phyloP scores from a whole-genome alignment of 2,329 filamentous ascomycete genomes.

The Pseudopithomyces maydicus region DNA sequence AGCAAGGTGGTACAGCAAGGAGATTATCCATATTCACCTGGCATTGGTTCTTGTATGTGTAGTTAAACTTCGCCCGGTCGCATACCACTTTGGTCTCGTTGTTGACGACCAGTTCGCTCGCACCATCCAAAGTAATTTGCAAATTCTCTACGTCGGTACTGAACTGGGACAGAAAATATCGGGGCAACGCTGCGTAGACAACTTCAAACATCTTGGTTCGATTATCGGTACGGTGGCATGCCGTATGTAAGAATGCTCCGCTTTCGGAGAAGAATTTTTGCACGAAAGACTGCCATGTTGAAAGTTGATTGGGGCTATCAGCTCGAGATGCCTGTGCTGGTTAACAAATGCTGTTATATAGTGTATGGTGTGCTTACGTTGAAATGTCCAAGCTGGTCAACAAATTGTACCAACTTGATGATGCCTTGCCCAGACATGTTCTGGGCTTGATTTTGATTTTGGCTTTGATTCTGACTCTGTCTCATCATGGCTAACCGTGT shows the following conservation, averaged over 20 bases:
- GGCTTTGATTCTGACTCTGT: constrained; percentile 25
- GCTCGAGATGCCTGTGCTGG: constrained; percentile 16
- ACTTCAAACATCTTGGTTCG: constrained; percentile 86
- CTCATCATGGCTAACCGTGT: constrained; percentile 39
- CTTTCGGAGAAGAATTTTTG: constrained; percentile 77
- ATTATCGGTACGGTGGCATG: constrained; percentile 53
- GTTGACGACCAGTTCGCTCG: constrained; percentile 61
- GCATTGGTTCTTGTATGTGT: constrained; percentile 84
- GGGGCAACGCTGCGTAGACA: constrained; percentile 76
- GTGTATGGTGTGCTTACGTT: constrained; percentile 55
- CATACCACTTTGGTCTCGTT: constrained; percentile 78
- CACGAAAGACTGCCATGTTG: constrained; percentile 82
- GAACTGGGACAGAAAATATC: constrained; percentile 91
- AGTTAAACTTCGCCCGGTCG: constrained; percentile 77
- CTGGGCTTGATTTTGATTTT: background rate
- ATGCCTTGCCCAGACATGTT: constrained; percentile 46
- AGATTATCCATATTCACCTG: constrained; percentile 63
- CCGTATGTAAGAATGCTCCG: constrained; percentile 76
- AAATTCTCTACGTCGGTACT: constrained; percentile 81
- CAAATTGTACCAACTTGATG: constrained; percentile 60
- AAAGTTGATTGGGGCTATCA: constrained; percentile 64
- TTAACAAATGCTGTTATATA: constrained; percentile 4
- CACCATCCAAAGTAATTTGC: constrained; percentile 80
- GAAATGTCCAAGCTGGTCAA: constrained; percentile 60
- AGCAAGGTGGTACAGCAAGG: constrained; percentile 9